Conservation (phyloP, 164 flowering plant species). For the Amborella trichopoda region DNA sequence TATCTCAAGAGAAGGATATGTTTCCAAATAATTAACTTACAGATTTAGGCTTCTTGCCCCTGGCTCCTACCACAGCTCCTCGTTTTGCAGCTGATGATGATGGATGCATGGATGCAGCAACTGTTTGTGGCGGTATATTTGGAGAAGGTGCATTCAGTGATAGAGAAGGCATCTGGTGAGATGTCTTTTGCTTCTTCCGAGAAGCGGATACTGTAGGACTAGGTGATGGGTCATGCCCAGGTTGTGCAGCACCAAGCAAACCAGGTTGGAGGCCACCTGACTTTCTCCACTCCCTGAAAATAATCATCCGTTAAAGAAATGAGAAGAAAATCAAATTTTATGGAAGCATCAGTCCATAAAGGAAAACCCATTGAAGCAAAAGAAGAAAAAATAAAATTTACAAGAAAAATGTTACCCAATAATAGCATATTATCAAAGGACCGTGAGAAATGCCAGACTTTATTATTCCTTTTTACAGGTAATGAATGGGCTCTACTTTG, state of each 20-base stretch:
- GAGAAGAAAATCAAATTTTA: no score
- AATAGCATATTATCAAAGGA: no score
- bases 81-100: conserved; percentile 18
- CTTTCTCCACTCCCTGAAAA: conserved; percentile 80
- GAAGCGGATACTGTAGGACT: conserved; percentile 73
- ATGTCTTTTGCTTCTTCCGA: conserved; percentile 69
- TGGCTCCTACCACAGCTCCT: conserved; percentile 12
- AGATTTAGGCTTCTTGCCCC: conserved; percentile 39
- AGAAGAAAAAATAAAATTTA: no score
- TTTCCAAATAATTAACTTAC: conserved; percentile 25
- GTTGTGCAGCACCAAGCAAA: conserved; percentile 31
- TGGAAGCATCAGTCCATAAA: no score
- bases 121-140: conserved; percentile 24
- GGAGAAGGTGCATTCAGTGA: conserved; percentile 30
- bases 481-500: no score
- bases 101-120: conserved; percentile 34
- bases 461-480: no score
- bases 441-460: no score
- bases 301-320: no score
- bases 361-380: no score
- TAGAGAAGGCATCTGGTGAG: conserved; percentile 35
- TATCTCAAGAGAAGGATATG: not conserved
- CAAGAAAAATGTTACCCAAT: no score
- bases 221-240: conserved; percentile 49
- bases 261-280: conserved; percentile 43